Percentiles rank a stretch among this genome's conserved stretches.
phyloP scores from a whole-genome alignment of 768 basidiomycete species.

The Vararia minispora region DNA sequence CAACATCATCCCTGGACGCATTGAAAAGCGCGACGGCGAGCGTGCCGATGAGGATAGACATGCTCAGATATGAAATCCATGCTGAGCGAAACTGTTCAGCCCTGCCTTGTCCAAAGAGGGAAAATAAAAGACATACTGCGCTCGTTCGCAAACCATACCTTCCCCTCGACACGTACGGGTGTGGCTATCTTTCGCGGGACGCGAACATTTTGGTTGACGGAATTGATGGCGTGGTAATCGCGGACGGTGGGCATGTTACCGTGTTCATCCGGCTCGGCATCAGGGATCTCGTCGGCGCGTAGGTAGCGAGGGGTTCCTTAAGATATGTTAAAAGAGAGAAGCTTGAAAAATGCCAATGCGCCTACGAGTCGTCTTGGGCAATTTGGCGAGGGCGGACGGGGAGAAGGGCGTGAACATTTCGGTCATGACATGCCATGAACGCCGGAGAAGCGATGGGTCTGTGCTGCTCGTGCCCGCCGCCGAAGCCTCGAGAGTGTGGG shows the following conservation, averaged over 20 bases:
- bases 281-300: conserved; percentile 66
- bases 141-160: conserved; percentile 98
- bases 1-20: conserved; percentile 56
- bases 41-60: conserved; percentile 72
- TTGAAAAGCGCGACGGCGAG: conserved; percentile 86
- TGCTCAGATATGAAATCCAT: conserved; percentile 89
- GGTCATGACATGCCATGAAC: conserved; percentile 53
- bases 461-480: too few species aligned
- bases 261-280: conserved; percentile 34
- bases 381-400: conserved; percentile 40
- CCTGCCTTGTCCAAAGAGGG: not conserved
- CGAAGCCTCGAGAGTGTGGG: too few species aligned
- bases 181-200: conserved; percentile 78
- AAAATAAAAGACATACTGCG: conserved; percentile 46
- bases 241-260: conserved; percentile 51
- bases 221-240: conserved; percentile 69
- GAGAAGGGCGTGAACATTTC: conserved; percentile 62
- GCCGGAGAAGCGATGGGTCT: conserved; percentile 35
- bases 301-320: conserved; percentile 41
- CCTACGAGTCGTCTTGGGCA: conserved; percentile 29
- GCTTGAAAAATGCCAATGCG: too few species aligned
- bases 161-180: conserved; percentile 80
- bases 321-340: too few species aligned
- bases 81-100: conserved; percentile 30
- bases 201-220: conserved; percentile 49